Conservation (phyloP, 2,329 filamentous ascomycete genomes). For the Diaporthe citri region DNA sequence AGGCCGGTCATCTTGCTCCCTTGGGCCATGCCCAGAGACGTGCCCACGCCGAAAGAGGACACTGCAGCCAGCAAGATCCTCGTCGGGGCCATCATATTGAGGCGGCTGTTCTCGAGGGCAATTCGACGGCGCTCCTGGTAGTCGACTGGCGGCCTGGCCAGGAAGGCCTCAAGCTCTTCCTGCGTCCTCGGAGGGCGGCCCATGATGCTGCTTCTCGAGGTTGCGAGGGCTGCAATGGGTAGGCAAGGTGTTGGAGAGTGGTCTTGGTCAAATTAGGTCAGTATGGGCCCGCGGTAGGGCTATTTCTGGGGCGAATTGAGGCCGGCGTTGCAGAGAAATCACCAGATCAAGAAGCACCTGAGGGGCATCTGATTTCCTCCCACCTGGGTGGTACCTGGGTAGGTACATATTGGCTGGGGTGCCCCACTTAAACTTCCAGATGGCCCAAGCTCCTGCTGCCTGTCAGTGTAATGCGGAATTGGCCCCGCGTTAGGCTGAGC, state of each 20-base stretch:
- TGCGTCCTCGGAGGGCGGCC: conserved; percentile 26
- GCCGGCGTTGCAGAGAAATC: not conserved
- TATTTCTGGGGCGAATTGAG: not conserved
- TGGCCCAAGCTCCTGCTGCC: conserved; percentile 41
- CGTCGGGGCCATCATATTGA: conserved; percentile 36
- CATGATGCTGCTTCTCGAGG: conserved; percentile 15
- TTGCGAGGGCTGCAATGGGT: not conserved
- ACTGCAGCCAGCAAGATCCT: conserved; percentile 71
- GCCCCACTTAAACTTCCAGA: conserved; percentile 2
- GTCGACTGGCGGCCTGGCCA: conserved; percentile 4
- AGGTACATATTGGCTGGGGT: conserved; percentile 7
- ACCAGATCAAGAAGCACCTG: not conserved
- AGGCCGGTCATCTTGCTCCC: conserved; percentile 81
- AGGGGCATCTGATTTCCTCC: conserved; percentile 8
- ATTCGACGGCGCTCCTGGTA: conserved; percentile 22
- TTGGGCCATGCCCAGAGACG: conserved; percentile 77
- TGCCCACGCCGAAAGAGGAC: conserved; percentile 76
- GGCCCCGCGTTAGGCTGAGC: conserved; percentile 18
- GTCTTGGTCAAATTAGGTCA: not conserved
- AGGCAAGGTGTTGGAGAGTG: not conserved
- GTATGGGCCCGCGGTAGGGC: not conserved
- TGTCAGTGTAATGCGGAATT: not conserved
- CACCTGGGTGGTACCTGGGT: conserved; percentile 4
- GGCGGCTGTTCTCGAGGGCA: conserved; percentile 35
- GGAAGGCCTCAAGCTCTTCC: conserved; percentile 35